Evolutionary conservation across 441 rosid genomes (phyloP), one percentile per base, ranked within the genome.

Genomic region (Pelargonium citronellum): DNA sequence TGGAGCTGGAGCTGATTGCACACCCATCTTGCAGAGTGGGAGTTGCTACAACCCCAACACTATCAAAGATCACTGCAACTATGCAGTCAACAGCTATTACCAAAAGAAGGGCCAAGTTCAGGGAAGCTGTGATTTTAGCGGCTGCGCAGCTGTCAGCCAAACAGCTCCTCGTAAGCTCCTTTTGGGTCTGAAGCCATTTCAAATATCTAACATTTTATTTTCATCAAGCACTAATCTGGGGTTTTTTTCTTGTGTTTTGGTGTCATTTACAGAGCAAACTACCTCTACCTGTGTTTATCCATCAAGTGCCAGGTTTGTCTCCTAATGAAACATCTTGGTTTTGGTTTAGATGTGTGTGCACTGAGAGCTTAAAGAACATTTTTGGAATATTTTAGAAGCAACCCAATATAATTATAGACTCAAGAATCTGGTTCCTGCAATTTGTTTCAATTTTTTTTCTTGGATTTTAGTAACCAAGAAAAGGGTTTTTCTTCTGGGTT

Each of bases 81-180:
- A 86, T 78, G 98, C 99, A 73, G 99, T 79, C n/a, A 95, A 95
- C 58, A 95, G 97, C 79, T 95, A 88, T 73, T 95, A 79, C 82
- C 96, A 95, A 77, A 89, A 17, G 78, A 89, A 89, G 73, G 86
- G 78, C 58, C 90, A 87, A 83, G 69, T 17, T 74, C 0, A 64
- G 44, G 96, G 88, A 1, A 84, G 80, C 84, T 91, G 98, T 75
- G 87, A 89, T 77, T 95, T 95, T 70, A 17, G 91, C 4, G 87
- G 86, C 46, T 51, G 94, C 67, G 98, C 99, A 22, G 7, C 79
- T 11, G 62, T 77, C 5, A 87, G 69, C 72, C 13, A 78, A 61
- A 80, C 88, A 12, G 94, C 93, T 57, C 9, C 88, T 16, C 78
- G 98, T 92, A 82, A 66, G 81, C 2, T 68, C 44, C 44, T 17